Percentiles rank a stretch among this genome's conserved stretches.
These are phyloP conservation scores for Corchorus olitorius DNA, from an alignment of 345 rosid species.

Conservation along the genomic window DNA sequence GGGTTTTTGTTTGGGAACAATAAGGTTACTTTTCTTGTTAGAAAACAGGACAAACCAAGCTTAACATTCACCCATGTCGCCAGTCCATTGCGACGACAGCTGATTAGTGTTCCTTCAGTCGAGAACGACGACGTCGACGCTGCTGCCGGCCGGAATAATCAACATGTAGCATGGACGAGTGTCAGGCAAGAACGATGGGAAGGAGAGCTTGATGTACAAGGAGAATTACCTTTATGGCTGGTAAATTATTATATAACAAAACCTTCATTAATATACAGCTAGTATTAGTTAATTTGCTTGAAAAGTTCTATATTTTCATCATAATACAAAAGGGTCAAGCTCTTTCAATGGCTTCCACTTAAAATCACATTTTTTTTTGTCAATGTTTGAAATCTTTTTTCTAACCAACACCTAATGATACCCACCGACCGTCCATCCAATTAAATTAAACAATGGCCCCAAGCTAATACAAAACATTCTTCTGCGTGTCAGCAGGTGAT, in stretches of 20 bases:
- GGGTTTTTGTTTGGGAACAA: constrained; percentile 12
- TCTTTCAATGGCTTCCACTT: neutral
- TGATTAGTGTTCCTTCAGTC: neutral
- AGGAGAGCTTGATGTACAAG: constrained; percentile 45
- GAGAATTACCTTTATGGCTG: constrained; percentile 91
- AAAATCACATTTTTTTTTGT: neutral
- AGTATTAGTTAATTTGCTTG: too few species aligned
- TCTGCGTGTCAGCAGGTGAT: neutral
- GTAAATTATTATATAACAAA: constrained; percentile 34
- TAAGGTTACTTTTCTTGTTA: neutral
- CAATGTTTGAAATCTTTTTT: neutral
- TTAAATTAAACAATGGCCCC: neutral
- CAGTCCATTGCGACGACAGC: neutral
- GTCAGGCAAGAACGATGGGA: constrained; percentile 19
- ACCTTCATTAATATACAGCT: too few species aligned
- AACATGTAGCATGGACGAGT: constrained; percentile 20
- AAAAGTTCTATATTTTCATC: neutral
- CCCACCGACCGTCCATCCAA: neutral
- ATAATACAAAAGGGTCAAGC: neutral
- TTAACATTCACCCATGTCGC: neutral
- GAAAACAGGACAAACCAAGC: constrained; percentile 16
- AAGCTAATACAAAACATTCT: neutral
- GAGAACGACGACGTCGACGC: neutral
- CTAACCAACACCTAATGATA: neutral
- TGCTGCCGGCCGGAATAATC: too few species aligned